Percentiles rank a stretch among this genome's conserved stretches.
phyloP scores from a whole-genome alignment of 2,329 filamentous ascomycete species.

The Colletotrichum lupini region DNA sequence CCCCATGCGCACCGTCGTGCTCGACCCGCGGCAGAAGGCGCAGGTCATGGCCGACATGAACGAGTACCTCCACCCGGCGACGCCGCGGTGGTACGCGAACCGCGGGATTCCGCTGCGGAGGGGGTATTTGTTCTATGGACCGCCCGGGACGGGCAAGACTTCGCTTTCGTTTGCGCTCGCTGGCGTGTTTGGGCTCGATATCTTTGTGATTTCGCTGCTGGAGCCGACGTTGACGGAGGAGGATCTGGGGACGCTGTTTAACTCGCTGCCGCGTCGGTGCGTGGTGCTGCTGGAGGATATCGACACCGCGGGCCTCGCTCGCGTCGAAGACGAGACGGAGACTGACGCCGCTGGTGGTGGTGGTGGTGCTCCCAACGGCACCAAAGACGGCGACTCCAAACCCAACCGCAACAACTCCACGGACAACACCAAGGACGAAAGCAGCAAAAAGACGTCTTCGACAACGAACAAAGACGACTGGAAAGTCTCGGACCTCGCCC shows the following conservation, averaged over 20 bases:
- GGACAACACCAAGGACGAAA: conserved; percentile 35
- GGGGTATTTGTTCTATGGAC: conserved; percentile 83
- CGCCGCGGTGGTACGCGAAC: conserved; percentile 78
- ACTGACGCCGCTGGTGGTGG: conserved; percentile 25
- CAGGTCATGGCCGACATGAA: conserved; percentile 78
- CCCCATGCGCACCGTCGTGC: conserved; percentile 79
- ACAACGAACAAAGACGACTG: conserved; percentile 40
- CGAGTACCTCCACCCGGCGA: conserved; percentile 79
- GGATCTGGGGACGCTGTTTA: conserved; percentile 69
- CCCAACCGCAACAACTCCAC: neutral
- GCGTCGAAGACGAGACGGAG: conserved; percentile 46
- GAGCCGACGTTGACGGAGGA: conserved; percentile 71
- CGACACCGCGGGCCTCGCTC: conserved; percentile 70
- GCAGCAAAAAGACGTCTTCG: conserved; percentile 23
- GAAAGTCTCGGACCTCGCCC: conserved; percentile 55
- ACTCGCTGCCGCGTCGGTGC: conserved; percentile 69
- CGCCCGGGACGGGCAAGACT: conserved; percentile 80
- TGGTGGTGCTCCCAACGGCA: neutral
- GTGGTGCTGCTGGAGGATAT: conserved; percentile 78
- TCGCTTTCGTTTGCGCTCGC: conserved; percentile 74
- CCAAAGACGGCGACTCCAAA: conserved; percentile 3
- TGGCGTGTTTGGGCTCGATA: conserved; percentile 73
- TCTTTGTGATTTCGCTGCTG: conserved; percentile 70
- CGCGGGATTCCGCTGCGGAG: conserved; percentile 80
- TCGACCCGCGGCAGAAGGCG: conserved; percentile 75